Evolutionary conservation across 2,329 filamentous ascomycete genomes (phyloP).

Genomic region (Sporothrix mexicana): DNA sequence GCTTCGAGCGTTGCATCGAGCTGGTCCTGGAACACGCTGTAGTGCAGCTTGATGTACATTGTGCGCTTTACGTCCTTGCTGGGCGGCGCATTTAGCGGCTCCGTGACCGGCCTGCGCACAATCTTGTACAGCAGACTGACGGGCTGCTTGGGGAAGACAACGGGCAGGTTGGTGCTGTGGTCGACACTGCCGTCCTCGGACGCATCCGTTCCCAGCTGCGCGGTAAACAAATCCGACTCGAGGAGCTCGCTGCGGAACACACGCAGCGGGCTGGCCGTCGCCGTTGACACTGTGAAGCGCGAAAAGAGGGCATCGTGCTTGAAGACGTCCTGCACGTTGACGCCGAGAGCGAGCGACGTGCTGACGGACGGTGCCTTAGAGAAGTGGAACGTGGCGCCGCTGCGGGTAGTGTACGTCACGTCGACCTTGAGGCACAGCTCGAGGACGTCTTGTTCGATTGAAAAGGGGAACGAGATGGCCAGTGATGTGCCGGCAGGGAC

Average conservation of each 20-base stretch:
- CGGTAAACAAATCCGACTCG: slow-evolving; percentile 71
- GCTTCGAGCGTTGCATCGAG: slow-evolving; percentile 59
- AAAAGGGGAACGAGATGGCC: slow-evolving; percentile 77
- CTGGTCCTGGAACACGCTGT: slow-evolving; percentile 77
- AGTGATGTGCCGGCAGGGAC: slow-evolving; percentile 55
- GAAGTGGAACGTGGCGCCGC: slow-evolving; percentile 66
- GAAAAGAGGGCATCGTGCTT: slow-evolving; percentile 83
- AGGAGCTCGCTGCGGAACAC: slow-evolving; percentile 74
- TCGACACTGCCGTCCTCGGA: slow-evolving; percentile 45
- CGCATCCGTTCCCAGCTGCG: slow-evolving; percentile 64
- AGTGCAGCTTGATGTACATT: slow-evolving; percentile 74
- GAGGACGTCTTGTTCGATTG: slow-evolving; percentile 75
- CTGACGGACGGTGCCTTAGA: slow-evolving; percentile 67
- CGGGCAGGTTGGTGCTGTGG: slow-evolving; percentile 50
- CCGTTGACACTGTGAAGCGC: slow-evolving; percentile 87
- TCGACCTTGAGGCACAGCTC: slow-evolving; percentile 79
- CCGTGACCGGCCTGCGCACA: slow-evolving; percentile 54
- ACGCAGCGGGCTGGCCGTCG: slow-evolving; percentile 74
- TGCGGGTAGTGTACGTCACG: slow-evolving; percentile 71
- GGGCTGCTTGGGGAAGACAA: slow-evolving; percentile 81
- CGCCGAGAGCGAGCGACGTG: slow-evolving; percentile 81
- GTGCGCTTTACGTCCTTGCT: slow-evolving; percentile 49
- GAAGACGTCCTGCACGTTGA: slow-evolving; percentile 97
- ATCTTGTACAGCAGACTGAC: slow-evolving; percentile 83
- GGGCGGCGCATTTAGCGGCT: slow-evolving; percentile 2